phyloP scores from a whole-genome alignment of 2,329 filamentous ascomycete genomes.

The Fusarium heterosporum region DNA sequence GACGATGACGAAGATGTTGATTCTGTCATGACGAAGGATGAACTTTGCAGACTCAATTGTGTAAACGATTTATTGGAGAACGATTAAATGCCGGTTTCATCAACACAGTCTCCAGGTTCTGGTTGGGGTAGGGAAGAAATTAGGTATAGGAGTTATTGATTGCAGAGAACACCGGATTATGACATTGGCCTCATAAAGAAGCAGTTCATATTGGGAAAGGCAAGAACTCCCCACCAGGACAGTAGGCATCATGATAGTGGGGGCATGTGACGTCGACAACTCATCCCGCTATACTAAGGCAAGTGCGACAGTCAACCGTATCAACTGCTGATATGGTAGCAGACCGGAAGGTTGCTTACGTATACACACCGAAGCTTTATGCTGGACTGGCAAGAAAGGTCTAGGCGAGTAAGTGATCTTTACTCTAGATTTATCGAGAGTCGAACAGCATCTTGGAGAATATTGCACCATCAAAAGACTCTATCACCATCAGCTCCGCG shows the following conservation, averaged over 20 bases:
- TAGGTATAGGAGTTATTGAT: not conserved
- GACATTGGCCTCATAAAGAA: not conserved
- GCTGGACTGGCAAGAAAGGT: not conserved
- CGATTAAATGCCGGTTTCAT: not conserved
- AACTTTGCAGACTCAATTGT: not conserved
- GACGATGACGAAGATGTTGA: conserved; percentile 9
- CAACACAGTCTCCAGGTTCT: not conserved
- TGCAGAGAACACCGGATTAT: conserved; percentile 3
- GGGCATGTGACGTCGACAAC: conserved; percentile 37
- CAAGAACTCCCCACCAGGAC: conserved; percentile 6
- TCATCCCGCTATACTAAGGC: not conserved
- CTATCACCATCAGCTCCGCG: not conserved
- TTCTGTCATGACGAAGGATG: conserved; percentile 36
- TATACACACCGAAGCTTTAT: not conserved
- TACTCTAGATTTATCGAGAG: too few species aligned
- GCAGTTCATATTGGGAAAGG: not conserved
- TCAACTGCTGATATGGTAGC: not conserved
- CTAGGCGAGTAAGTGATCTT: not conserved
- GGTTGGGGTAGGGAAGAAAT: not conserved
- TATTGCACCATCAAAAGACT: not conserved
- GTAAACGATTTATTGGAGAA: not conserved
- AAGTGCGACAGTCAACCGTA: not conserved
- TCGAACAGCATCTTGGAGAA: too few species aligned
- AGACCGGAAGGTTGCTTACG: not conserved
- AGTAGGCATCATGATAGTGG: conserved; percentile 20